A percentile compares a stretch with the other conserved stretches of the same genome.
Conservation (phyloP, 129 eudicot genomes). For the Scalesia atractyloides region DNA sequence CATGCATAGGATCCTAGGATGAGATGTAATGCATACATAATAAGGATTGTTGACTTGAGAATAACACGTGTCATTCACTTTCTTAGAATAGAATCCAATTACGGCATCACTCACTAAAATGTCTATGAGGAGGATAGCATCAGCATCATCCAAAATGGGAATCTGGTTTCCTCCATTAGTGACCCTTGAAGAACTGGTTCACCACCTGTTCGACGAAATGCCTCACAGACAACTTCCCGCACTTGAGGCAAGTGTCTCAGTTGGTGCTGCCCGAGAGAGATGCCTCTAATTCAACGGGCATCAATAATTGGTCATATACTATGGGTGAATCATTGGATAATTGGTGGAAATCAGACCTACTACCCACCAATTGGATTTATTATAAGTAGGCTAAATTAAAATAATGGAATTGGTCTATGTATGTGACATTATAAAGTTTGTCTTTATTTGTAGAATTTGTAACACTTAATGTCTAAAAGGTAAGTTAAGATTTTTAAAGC, state of each 20-base stretch:
- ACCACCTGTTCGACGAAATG: conserved; percentile 18
- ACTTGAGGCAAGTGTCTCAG: conserved; percentile 3
- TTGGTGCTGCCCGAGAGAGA: conserved; percentile 1
- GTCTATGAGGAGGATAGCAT: conserved; percentile 14
- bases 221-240: conserved; percentile 7
- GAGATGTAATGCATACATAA: not conserved
- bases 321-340: not conserved
- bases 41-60: conserved; percentile 6
- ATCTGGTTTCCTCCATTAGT: not conserved
- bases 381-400: not conserved
- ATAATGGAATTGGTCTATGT: not conserved
- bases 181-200: not conserved
- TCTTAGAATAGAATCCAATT: not conserved
- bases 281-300: conserved; percentile 6
- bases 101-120: not conserved
- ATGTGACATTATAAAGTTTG: not conserved
- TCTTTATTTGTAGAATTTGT: not conserved
- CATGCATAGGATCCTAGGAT: not conserved
- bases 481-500: no score
- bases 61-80: conserved; percentile 5
- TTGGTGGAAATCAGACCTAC: conserved; percentile 19
- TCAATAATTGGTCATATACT: conserved; percentile 7
- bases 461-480: not conserved
- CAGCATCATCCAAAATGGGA: conserved; percentile 11
- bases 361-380: conserved; percentile 16